Evolutionary conservation across 192 early-diverging fungal species (phyloP).

Genomic region (Dissophora ornata): DNA sequence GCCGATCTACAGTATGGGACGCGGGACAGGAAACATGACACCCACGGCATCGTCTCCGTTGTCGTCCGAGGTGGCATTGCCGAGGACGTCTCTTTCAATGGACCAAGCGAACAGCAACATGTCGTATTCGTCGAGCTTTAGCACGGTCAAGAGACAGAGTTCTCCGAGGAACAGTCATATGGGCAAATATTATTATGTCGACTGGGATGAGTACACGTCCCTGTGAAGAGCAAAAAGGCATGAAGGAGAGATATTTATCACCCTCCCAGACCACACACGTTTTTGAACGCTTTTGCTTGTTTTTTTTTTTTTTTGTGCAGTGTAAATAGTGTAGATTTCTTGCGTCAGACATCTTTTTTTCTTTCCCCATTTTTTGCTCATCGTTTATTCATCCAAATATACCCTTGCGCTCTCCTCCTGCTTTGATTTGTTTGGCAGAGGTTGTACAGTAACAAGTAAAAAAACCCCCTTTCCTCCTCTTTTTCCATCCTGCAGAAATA

Average conservation of each 20-base stretch:
- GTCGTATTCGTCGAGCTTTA: background rate
- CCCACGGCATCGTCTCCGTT: conserved; percentile 22
- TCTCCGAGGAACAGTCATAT: conserved; percentile 48
- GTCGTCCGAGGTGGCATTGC: conserved; percentile 33
- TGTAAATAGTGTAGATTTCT: background rate
- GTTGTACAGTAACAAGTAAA: conserved; percentile 22
- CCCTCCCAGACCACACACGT: background rate
- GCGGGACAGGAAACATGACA: conserved; percentile 13
- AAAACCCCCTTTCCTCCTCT: background rate
- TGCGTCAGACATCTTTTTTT: conserved; percentile 2
- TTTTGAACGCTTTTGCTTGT: conserved; percentile 1
- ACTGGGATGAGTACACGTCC: conserved; percentile 52
- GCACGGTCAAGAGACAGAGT: conserved; percentile 23
- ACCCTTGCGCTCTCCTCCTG: background rate
- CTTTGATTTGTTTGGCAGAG: background rate
- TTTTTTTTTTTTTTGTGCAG: conserved; percentile 2
- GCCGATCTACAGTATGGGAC: conserved; percentile 49
- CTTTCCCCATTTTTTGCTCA: background rate
- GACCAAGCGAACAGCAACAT: background rate
- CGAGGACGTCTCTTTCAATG: conserved; percentile 3
- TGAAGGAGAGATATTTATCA: background rate
- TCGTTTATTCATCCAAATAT: background rate
- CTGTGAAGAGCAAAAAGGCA: conserved; percentile 3
- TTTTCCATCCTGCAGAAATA: background rate
- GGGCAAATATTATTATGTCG: conserved; percentile 53